Evolutionary conservation across 139 green algal genomes (phyloP).

Genomic region (Coelastrella sp.): DNA sequence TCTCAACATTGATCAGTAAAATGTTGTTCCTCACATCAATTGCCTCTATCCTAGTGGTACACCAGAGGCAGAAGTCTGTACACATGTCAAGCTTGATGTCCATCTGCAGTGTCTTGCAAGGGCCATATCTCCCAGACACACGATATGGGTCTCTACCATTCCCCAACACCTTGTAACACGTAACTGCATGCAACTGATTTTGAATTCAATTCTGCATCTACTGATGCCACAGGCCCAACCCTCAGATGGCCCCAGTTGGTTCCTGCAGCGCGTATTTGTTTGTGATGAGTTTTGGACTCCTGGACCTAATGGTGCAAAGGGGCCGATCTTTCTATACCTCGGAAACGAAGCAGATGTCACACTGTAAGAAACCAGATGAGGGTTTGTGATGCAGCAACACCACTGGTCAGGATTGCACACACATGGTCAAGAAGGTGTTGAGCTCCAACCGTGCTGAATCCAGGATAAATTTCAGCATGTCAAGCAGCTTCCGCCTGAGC

Average conservation of each 20-base stretch:
- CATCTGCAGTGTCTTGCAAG: too few species aligned
- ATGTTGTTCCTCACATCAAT: too few species aligned
- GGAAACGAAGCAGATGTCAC: conserved; percentile 92
- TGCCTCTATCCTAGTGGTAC: too few species aligned
- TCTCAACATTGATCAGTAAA: too few species aligned
- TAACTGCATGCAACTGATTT: background rate
- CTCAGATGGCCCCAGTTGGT: conserved; percentile 53
- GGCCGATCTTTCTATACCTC: conserved; percentile 90
- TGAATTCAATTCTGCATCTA: too few species aligned
- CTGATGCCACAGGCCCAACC: background rate
- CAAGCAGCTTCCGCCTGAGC: too few species aligned
- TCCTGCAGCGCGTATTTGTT: conserved; percentile 85
- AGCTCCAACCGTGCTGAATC: too few species aligned
- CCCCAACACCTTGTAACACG: background rate
- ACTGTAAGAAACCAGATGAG: conserved; percentile 54
- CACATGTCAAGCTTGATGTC: too few species aligned
- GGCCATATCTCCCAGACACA: too few species aligned
- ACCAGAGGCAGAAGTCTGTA: too few species aligned
- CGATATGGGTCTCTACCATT: background rate
- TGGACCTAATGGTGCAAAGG: conserved; percentile 20
- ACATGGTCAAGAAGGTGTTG: background rate
- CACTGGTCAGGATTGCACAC: background rate
- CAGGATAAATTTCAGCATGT: too few species aligned
- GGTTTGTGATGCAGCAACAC: background rate
- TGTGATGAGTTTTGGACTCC: conserved; percentile 76